Evolutionary conservation across 1,139 yeast genomes (phyloP).

Genomic region (Pichia sp.): DNA sequence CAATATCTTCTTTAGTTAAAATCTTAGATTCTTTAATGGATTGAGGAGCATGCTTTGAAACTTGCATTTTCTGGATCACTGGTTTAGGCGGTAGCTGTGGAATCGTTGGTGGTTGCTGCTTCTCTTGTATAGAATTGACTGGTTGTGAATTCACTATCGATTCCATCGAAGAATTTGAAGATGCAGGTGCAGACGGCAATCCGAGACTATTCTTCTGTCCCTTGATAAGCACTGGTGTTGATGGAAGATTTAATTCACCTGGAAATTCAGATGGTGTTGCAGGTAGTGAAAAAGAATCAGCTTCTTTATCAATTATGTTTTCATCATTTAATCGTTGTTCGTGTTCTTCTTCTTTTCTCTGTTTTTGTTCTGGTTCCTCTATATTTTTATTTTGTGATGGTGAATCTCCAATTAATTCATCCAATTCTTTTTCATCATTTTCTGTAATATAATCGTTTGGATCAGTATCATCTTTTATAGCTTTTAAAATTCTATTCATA

Average conservation of each 20-base stretch:
- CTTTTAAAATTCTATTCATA: constrained; percentile 47
- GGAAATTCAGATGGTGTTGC: constrained; percentile 21
- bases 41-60: neutral
- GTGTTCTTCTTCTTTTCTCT: too few relatives aligned
- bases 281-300: constrained; percentile 15
- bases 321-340: too few relatives aligned
- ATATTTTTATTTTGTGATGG: too few relatives aligned
- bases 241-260: constrained; percentile 25
- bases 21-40: constrained; percentile 1
- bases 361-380: too few relatives aligned
- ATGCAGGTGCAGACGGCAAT: constrained; percentile 24
- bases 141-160: too few relatives aligned
- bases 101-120: neutral
- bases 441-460: constrained; percentile 43
- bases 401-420: neutral
- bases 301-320: neutral
- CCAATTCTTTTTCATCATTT: constrained; percentile 25
- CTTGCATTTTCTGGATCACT: constrained; percentile 4
- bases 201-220: constrained; percentile 27
- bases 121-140: too few relatives aligned
- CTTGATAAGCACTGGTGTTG: constrained; percentile 27
- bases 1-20: constrained; percentile 41
- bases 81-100: constrained; percentile 6
- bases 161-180: neutral
- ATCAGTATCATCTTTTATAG: constrained; percentile 40